Conservation (phyloP, 139 green algal species). For the Picochlorum sp. region DNA sequence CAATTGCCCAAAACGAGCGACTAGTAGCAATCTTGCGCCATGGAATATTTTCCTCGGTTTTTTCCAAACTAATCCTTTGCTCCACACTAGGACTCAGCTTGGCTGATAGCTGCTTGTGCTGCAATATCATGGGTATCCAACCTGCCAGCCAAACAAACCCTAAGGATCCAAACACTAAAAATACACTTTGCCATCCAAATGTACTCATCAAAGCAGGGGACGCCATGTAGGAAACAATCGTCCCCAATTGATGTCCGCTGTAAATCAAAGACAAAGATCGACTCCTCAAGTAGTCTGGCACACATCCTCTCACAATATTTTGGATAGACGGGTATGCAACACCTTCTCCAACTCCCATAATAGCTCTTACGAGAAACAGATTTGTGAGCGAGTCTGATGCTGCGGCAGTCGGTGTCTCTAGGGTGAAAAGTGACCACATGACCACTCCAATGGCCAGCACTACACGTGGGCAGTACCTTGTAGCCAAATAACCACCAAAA, state of each 20-base stretch:
- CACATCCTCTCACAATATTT: constrained; percentile 34
- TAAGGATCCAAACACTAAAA: constrained; percentile 47
- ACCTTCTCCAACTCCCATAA: constrained; percentile 72
- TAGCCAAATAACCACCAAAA: constrained; percentile 31
- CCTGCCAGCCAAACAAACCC: constrained; percentile 48
- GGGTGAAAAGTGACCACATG: constrained; percentile 64
- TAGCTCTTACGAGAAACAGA: constrained; percentile 17
- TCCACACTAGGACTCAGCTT: neutral
- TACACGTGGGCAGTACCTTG: constrained; percentile 33
- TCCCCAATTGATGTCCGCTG: constrained; percentile 41
- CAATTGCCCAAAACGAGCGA: constrained; percentile 31
- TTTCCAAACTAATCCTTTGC: neutral
- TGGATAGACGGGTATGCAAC: constrained; percentile 70
- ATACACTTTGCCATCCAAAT: constrained; percentile 42
- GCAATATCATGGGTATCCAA: constrained; percentile 31
- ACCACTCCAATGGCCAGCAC: constrained; percentile 55
- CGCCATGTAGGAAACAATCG: constrained; percentile 41
- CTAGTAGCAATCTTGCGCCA: constrained; percentile 38
- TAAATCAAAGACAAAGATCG: constrained; percentile 44
- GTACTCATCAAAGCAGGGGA: constrained; percentile 43
- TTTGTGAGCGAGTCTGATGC: constrained; percentile 6
- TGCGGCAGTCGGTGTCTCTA: constrained; percentile 54
- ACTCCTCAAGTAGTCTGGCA: constrained; percentile 29
- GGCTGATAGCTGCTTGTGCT: neutral
- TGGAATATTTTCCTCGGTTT: constrained; percentile 32